Conservation (phyloP, 805 yeast genomes). For the Middelhovenomyces tepae region DNA sequence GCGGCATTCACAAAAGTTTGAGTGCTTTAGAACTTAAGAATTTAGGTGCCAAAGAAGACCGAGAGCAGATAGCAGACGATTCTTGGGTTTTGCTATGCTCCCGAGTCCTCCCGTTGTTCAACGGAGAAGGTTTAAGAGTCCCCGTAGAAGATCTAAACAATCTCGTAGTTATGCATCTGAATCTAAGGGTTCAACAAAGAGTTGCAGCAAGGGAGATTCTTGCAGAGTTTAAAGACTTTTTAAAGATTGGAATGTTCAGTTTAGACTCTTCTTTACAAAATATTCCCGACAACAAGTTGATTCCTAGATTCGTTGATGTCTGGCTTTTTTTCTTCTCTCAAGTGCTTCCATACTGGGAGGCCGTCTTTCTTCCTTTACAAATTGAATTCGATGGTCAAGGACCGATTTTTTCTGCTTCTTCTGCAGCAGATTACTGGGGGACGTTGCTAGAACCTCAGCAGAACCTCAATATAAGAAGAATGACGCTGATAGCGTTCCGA, state of each 20-base stretch:
- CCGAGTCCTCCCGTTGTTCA: constrained; percentile 39
- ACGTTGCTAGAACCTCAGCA: constrained; percentile 18
- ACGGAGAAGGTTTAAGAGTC: constrained; percentile 38
- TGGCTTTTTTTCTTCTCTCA: constrained; percentile 54
- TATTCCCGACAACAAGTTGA: constrained; percentile 23
- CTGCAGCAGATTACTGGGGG: constrained; percentile 30
- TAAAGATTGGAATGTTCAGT: constrained; percentile 34
- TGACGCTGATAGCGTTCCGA: constrained; percentile 28
- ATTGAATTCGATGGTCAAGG: constrained; percentile 40
- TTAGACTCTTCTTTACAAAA: constrained; percentile 18
- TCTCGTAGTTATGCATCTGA: constrained; percentile 35
- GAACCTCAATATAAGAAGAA: constrained; percentile 20
- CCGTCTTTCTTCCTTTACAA: constrained; percentile 53
- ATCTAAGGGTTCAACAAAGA: constrained; percentile 31
- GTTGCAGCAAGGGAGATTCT: constrained; percentile 32
- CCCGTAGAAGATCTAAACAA: constrained; percentile 53
- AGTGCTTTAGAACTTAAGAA: constrained; percentile 25
- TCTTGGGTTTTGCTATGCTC: constrained; percentile 42
- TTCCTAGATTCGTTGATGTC: constrained; percentile 29
- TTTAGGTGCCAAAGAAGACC: constrained; percentile 23
- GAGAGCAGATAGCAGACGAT: constrained; percentile 34
- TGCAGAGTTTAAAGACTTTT: constrained; percentile 38
- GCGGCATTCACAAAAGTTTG: constrained; percentile 21
- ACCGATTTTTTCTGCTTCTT: constrained; percentile 29
- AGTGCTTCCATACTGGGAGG: constrained; percentile 49